Base-by-base conservation (phyloP, 305 asterid genomes). In the Andrographis paniculata region DNA sequence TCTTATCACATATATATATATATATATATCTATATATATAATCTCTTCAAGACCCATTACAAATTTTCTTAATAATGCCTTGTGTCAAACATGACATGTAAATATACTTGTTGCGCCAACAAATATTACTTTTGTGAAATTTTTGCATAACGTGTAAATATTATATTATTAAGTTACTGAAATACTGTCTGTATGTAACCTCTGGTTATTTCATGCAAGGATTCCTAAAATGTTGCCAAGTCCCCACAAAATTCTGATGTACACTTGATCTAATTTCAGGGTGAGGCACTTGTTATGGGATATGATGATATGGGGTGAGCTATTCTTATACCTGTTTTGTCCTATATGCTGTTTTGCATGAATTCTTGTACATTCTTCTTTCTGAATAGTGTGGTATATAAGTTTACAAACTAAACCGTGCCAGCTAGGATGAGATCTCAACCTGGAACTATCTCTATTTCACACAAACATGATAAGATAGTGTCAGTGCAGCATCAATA, bases 281-380 rank as follows among this genome's bases (percentile, higher is more conserved):
- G 99, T 9, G 96, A 91, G 64, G 99, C 99, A 49, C 82, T 91
- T 41, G 96, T 91, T 49, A 80, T 86, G 96, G 99, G 99, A 73
- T 91, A 87, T 64, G 96, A 83, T 74, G 96, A 83, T 42, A 87
- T 91, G 99, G 99, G 99, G 99, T 91, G 69, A 86, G 99, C 65
- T 52, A 31, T 53, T 59, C 59, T 49, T 10, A 40, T 56, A 20
- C 51, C 38, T 27, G 15, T 50, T 39, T 23, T 36, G 36, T 35
- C 41, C 50, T 45, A 33, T 31, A 42, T 48, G 20, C 8, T 35
- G 22, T 52, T 33, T 28, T 62, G 22, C 58, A 42, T 45, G 27
- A 39, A 20, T 50, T 49, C 3, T 16, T 60, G n/a, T 60, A 42
- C 38, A 21, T 40, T 52, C 56, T 46, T 66, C 42, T 37, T 49